Base-by-base conservation (phyloP, 164 flowering plant genomes). In the Kingdonia uniflora region DNA sequence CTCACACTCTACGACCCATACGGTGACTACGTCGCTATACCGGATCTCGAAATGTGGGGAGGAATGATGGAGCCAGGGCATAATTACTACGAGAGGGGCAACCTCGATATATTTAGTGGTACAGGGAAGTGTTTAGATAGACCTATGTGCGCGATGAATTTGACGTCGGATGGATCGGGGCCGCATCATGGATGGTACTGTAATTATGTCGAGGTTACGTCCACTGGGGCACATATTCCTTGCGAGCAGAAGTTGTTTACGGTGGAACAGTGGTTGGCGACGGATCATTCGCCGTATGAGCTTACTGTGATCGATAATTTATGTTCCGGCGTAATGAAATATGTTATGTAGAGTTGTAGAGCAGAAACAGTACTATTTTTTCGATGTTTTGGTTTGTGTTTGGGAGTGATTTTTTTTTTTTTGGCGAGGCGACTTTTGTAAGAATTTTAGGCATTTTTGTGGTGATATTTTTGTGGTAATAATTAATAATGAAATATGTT, bases 1-100 rank as follows among this genome's bases (percentile, higher is more conserved):
- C 48, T 78, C 12, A 52, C 57, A 0, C 61, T 91, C 17, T 65
- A 65, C 75, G 75, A 76, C 56, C 5, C 39, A 0, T 13, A 35
- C 39, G 89, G 83, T 0, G 35, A 63, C 4, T 23, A 25, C 13
- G 38, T 84, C 0, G 12, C 37, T 48, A 78, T 91, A 63, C 2
- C 54, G 15, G 57, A 87, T 39, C 66, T 91, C 19, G 86, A 74
- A 66, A 14, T 71, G 0, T 87, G 95, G 98, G 98, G 95, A 43
- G 95, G 97, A 43, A 44, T 91, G 7, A 85, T 85, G 96, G 86
- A 58, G 0, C 66, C 76, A 0, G 81, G 60, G 5, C 46, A 85
- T 72, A 56, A 85, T 70, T 91, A 87, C 71, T 87, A 64, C 74
- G 98, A 91, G 79, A 72, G 96, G 57, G 86, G 90, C 14, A 91